Base-by-base conservation (phyloP, 306 rosid species). In the Begonia fuchsioides region DNA sequence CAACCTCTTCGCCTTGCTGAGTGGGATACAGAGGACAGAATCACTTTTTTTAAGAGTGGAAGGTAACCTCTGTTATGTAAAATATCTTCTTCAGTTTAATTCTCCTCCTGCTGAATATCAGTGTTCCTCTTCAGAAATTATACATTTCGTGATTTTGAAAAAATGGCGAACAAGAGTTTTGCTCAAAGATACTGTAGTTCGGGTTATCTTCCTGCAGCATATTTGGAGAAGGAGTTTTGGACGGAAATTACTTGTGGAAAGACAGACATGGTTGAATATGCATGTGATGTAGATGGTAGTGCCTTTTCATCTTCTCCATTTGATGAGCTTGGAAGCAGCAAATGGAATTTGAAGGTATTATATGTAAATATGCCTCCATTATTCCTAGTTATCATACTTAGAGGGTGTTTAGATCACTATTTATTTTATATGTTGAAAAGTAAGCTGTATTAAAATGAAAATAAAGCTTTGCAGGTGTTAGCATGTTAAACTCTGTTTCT, bases 1-100 rank as follows among this genome's bases (percentile, higher is more conserved):
- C 98, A 92, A 71, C 98, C 98, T 45, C 94, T 92, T 18, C 94
- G 98, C 50, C 93, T 85, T 73, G 94, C 98, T 32, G 94, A 82
- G 77, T 92, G 98, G 98, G 87, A 92, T 70, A 65, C 63, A 32
- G 94, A 85, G 69, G 98, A 92, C 70, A 85, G 61, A 65, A 87
- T 82, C 62, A 90, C 94, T 0, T 92, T 92, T 76, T 85, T 79
- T 68, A 75, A 79, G 96, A 85, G 98, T 47, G 98, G 98, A 68
- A 82, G 83, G 98, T 92, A 51, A 56, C 68, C 55, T 68, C 53
- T 41, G 45, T 41, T 8, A 2, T 10, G 9, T 5, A n/a, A 11
- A n/a, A n/a, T 10, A 26, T 26, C 5, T 26, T 26, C 7, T 26
- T 4, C 8, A 10, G 35, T 26, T 26, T 26, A 26, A 26, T 26